Base-by-base conservation (phyloP, 768 basidiomycete species). In the Phanerochaete sordida region DNA sequence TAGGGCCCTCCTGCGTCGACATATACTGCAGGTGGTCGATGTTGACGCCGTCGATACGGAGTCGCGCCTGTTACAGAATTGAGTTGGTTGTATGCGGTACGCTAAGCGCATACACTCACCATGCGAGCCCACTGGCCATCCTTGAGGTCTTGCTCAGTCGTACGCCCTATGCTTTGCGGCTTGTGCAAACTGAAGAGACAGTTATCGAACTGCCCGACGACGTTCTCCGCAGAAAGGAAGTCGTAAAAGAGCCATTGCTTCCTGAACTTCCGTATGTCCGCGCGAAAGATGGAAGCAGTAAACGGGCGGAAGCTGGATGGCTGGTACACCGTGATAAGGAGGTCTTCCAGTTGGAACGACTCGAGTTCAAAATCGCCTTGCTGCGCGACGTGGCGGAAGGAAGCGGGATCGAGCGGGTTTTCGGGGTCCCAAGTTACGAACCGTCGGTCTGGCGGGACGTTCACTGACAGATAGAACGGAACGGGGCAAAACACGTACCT, bases 161-260 rank as follows among this genome's bases (percentile, higher is more conserved):
- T 94, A 62, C 93, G 80, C 1, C 95, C 93, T 53, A 98, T 92
- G 70, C 93, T 96, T 76, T 98, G 96, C 6, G 96, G 96, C 69
- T 87, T 90, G 68, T 98, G 97, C 63, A 99, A 70, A 70, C 95
- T 98, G 76, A 97, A 97, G 21, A 99, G 70, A 67, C 97, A 99
- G 69, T 98, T 98, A 71, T 99, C 97, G 63, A 94, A 92, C 72
- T 99, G 97, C 3, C 97, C 97, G 9, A 97, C 96, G 44, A 98
- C 90, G 64, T 90, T 92, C 69, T 98, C 95, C 0, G 97, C 95
- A 51, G 69, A 72, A 61, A 98, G 75, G 64, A 98, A 87, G 73
- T 99, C 97, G 72, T 95, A 95, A 73, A 97, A 97, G 37, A 96
- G 66, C 94, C 94, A 98, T 68, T 90, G 87, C 72, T 97, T 98